Evolutionary conservation across 331 rosid genomes (phyloP).

Genomic region (Telfairia occidentalis): DNA sequence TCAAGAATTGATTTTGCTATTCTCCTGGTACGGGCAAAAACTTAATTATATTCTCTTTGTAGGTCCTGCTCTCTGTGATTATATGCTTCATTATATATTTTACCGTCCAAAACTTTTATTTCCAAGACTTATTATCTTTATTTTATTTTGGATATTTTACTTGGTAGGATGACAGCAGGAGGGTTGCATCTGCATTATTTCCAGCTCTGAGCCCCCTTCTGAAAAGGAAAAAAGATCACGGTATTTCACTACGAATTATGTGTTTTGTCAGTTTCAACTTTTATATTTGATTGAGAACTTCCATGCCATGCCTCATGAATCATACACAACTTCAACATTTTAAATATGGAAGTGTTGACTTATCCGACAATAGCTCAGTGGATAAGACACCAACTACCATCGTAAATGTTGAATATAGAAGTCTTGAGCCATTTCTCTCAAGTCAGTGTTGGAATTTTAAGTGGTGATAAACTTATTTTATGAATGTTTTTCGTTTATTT

Average conservation of each 20-base stretch:
- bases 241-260: conserved; percentile 21
- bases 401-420: too few relatives aligned
- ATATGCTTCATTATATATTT: background rate
- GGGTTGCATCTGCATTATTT: conserved; percentile 63
- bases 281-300: background rate
- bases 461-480: background rate
- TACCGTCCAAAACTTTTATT: background rate
- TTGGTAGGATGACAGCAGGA: conserved; percentile 75
- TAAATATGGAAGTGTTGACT: too few relatives aligned
- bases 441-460: background rate
- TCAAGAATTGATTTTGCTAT: background rate
- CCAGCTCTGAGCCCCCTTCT: conserved; percentile 52
- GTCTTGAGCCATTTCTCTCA: too few relatives aligned
- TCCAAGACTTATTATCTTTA: background rate
- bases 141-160: conserved; percentile 19
- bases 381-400: too few relatives aligned
- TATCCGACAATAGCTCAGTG: too few relatives aligned
- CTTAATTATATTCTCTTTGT: background rate
- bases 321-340: background rate
- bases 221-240: conserved; percentile 76
- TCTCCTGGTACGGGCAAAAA: background rate
- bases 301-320: background rate
- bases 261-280: background rate
- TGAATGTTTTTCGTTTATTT: background rate
- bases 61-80: background rate